Conservation (phyloP, 192 early-diverging fungal genomes). For the Coemansia sp. region DNA sequence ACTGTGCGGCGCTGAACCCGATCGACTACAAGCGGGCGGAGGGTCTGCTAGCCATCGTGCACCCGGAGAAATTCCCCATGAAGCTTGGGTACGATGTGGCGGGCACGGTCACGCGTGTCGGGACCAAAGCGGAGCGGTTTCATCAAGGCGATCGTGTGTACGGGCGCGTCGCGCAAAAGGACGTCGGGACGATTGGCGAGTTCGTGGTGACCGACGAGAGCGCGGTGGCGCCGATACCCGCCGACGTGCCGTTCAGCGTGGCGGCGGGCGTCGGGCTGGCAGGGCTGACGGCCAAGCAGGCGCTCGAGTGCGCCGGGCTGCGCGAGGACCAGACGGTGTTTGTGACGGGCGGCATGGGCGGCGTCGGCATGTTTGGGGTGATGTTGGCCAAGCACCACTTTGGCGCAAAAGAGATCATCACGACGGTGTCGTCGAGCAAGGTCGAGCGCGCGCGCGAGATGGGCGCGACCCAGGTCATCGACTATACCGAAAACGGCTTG, state of each 20-base stretch:
- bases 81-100: conserved; percentile 56
- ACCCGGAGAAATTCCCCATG: conserved; percentile 42
- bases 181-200: conserved; percentile 39
- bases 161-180: conserved; percentile 9
- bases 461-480: conserved; percentile 54
- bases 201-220: conserved; percentile 22
- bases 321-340: conserved; percentile 31
- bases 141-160: conserved; percentile 55
- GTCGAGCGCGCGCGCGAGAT: conserved; percentile 34
- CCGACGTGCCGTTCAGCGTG: conserved; percentile 24
- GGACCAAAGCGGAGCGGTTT: conserved; percentile 44
- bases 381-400: conserved; percentile 49
- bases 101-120: conserved; percentile 40
- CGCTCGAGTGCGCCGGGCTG: conserved; percentile 25
- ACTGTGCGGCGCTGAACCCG: conserved; percentile 56
- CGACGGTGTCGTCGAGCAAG: conserved; percentile 55
- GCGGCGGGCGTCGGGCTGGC: conserved; percentile 57
- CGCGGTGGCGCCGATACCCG: conserved; percentile 33
- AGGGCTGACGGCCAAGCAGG: conserved; percentile 54
- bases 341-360: conserved; percentile 58
- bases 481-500: conserved; percentile 46
- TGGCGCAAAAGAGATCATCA: conserved; percentile 36
- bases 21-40: conserved; percentile 55
- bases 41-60: conserved; percentile 35
- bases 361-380: conserved; percentile 57